A percentile compares a stretch with the other conserved stretches of the same genome.
phyloP scores from a whole-genome alignment of 305 asterid species.

The Petunia hybrid region DNA sequence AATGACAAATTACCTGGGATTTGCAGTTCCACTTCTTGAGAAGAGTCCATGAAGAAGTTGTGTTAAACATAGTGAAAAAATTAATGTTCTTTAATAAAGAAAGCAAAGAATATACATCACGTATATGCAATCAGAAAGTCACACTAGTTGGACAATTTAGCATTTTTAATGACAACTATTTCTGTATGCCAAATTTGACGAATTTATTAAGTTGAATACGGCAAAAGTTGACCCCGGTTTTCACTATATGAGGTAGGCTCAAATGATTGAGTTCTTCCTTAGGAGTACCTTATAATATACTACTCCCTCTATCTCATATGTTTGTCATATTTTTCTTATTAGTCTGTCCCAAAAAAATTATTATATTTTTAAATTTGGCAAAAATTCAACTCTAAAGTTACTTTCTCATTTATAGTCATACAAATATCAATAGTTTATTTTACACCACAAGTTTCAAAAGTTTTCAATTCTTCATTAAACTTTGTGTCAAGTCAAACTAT shows the following conservation, averaged over 20 bases:
- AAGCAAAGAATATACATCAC: not conserved
- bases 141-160: not conserved
- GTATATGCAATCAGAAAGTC: not conserved
- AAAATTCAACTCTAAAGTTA: no score
- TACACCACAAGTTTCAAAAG: no score
- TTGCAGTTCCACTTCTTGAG: constrained; percentile 39
- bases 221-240: not conserved
- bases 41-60: constrained; percentile 29
- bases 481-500: no score
- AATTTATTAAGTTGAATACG: not conserved
- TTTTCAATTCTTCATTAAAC: no score
- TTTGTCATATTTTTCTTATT: no score
- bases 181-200: constrained; percentile 8
- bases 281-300: not conserved
- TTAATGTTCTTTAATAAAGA: not conserved
- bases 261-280: not conserved
- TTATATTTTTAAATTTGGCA: no score
- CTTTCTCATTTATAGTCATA: no score
- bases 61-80: not conserved
- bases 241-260: not conserved
- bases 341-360: no score
- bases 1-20: constrained; percentile 36
- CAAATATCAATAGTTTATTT: no score
- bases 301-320: no score
- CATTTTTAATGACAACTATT: not conserved